phyloP scores from a whole-genome alignment of 176 grass and related monocot species.

The Aegilops sharonensis region DNA sequence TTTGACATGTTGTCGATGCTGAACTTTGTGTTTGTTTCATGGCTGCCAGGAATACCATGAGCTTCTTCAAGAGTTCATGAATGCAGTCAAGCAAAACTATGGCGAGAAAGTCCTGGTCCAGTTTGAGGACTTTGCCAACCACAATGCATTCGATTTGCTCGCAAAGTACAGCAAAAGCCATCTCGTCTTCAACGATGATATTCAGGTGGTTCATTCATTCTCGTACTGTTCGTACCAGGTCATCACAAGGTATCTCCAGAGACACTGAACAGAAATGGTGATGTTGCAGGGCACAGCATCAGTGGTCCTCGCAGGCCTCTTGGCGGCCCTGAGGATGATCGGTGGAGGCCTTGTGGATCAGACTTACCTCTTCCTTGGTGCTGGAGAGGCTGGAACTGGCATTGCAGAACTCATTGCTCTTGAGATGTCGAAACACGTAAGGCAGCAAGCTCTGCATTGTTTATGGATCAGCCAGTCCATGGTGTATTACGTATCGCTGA shows the following conservation, averaged over 20 bases:
- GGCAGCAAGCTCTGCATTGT: not conserved
- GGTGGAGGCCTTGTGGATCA: slow-evolving; percentile 80
- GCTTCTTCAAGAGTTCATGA: slow-evolving; percentile 89
- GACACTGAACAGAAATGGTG: not conserved
- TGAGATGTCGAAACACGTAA: slow-evolving; percentile 90
- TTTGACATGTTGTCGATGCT: not conserved
- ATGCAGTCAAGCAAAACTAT: slow-evolving; percentile 85
- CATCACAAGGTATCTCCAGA: not conserved
- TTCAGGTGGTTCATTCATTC: slow-evolving; percentile 50
- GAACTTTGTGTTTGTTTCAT: slow-evolving; percentile 5
- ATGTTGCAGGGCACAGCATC: slow-evolving; percentile 83
- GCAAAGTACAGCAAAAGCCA: slow-evolving; percentile 90
- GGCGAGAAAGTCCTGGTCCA: slow-evolving; percentile 92
- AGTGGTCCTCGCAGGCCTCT: slow-evolving; percentile 81
- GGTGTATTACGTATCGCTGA: not conserved
- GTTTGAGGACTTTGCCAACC: slow-evolving; percentile 98
- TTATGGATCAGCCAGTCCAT: not conserved
- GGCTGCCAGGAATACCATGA: slow-evolving; percentile 75
- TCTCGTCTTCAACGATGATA: slow-evolving; percentile 97
- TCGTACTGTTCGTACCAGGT: not conserved
- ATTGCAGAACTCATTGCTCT: slow-evolving; percentile 96
- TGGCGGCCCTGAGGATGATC: slow-evolving; percentile 73
- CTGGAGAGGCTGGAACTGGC: slow-evolving; percentile 97
- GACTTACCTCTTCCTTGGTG: slow-evolving; percentile 93
- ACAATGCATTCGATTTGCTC: slow-evolving; percentile 94